These are phyloP conservation scores for Rutstroemia sp. DNA, from an alignment of 2,329 filamentous ascomycete genomes.

Conservation along the genomic window DNA sequence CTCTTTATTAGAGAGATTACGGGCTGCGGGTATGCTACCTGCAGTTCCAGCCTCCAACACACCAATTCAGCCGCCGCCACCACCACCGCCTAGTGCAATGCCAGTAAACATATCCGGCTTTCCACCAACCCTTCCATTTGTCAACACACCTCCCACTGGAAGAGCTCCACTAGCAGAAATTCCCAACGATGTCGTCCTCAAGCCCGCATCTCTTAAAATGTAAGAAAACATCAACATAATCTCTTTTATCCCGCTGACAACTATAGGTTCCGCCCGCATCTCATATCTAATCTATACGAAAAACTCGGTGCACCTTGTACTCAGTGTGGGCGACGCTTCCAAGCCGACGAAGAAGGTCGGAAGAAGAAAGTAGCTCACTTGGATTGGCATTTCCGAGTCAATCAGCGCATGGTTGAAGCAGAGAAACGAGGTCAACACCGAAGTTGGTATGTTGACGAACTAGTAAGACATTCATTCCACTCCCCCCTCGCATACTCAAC, in stretches of 20 bases:
- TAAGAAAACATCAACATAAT: slow-evolving; percentile 36
- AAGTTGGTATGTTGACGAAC: slow-evolving; percentile 90
- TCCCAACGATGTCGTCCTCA: slow-evolving; percentile 49
- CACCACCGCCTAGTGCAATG: slow-evolving; percentile 36
- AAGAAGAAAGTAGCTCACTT: slow-evolving; percentile 86
- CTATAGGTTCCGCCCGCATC: slow-evolving; percentile 61
- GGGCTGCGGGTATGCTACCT: slow-evolving; percentile 59
- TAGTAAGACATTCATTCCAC: slow-evolving; percentile 44
- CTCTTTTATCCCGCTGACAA: slow-evolving; percentile 12
- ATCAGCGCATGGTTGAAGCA: slow-evolving; percentile 79
- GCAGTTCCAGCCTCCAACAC: slow-evolving; percentile 36
- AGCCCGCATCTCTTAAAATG: slow-evolving; percentile 65
- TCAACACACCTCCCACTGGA: slow-evolving; percentile 17
- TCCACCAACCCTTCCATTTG: slow-evolving; percentile 26
- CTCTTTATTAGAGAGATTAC: slow-evolving; percentile 58
- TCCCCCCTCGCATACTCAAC: not conserved
- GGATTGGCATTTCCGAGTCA: slow-evolving; percentile 97
- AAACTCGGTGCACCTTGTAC: slow-evolving; percentile 80
- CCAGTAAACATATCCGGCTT: slow-evolving; percentile 27
- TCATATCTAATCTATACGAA: slow-evolving; percentile 71
- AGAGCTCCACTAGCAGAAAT: slow-evolving; percentile 23
- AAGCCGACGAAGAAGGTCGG: slow-evolving; percentile 66
- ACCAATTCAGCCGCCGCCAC: slow-evolving; percentile 30
- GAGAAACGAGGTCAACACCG: slow-evolving; percentile 82
- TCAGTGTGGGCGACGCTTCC: slow-evolving; percentile 85